Base-by-base conservation (phyloP, 345 rosid species). In the Microcos paniculata region DNA sequence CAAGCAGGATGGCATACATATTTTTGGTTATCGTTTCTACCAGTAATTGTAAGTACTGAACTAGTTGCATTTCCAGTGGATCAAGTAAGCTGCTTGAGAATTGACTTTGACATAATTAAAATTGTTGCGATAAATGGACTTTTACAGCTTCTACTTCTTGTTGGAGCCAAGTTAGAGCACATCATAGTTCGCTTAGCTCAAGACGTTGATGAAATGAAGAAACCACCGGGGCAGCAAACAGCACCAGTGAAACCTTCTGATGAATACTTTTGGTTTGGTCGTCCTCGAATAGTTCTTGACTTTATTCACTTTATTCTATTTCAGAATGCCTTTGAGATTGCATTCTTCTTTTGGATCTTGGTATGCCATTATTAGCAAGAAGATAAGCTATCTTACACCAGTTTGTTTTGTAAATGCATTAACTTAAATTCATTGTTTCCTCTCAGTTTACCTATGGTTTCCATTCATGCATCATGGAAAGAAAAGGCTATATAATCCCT, bases 321-420 rank as follows among this genome's bases (percentile, higher is more conserved):
- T 78, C 98, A 94, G 49, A 94, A 94, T 70, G 82, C 97, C 12
- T 94, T 94, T 70, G 98, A 92, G 85, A 90, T 90, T 49, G 97
- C 94, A 42, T 94, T 94, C 89, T 92, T 92, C 88, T 88, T 92
- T 80, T 94, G 97, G 97, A 89, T 94, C 31, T 84, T 74, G 97
- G 97, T 92, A 82, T 79, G 80, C 55, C 14, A 46, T 46, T 16
- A 2, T 48, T 21, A 13, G 8, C 5, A 46, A 68, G 2, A 28
- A 2, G 1, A 24, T 26, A 16, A 68, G 56, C 23, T 46, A 46
- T 61, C 2, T 24, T 14, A 12, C 53, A 23, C 53, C 35, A 24
- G 30, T 43, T 26, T 46, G 55, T 68, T 18, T 16, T 30, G 14
- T 48, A 48, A 68, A 49, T 30, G 26, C 18, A 72, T 56, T 45